These are phyloP conservation scores for Hypoxylon sp. DNA, from an alignment of 2,329 filamentous ascomycete species.

Conservation along the genomic window DNA sequence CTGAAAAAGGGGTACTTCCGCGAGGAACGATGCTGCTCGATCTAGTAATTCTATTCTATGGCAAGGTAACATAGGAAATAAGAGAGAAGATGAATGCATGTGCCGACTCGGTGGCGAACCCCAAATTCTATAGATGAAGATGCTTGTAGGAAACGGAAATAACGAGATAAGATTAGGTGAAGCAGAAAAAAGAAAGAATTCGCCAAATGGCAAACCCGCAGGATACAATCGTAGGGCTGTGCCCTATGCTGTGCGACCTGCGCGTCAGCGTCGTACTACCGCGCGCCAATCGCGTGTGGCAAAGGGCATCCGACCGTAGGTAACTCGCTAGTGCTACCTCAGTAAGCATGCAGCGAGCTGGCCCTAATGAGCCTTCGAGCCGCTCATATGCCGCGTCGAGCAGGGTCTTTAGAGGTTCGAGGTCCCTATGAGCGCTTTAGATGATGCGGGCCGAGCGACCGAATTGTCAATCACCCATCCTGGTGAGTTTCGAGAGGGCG, in stretches of 20 bases:
- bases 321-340: constrained; percentile 11
- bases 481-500: background rate
- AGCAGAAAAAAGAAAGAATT: constrained; percentile 9
- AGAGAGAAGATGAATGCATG: constrained; percentile 9
- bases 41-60: constrained; percentile 41
- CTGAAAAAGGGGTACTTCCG: constrained; percentile 34
- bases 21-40: constrained; percentile 38
- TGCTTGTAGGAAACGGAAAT: constrained; percentile 17
- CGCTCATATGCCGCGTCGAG: constrained; percentile 12
- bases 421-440: background rate
- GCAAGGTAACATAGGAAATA: constrained; percentile 3
- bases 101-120: constrained; percentile 14
- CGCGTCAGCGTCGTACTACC: constrained; percentile 34
- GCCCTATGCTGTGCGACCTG: constrained; percentile 33
- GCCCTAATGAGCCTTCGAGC: constrained; percentile 3
- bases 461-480: constrained; percentile 1
- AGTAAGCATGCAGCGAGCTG: constrained; percentile 22
- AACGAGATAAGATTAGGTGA: constrained; percentile 13
- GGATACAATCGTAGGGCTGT: constrained; percentile 17
- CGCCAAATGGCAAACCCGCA: constrained; percentile 17
- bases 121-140: constrained; percentile 22
- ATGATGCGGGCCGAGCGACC: constrained; percentile 20
- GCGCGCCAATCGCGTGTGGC: constrained; percentile 30
- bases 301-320: constrained; percentile 1
- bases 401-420: background rate